Conservation (phyloP, 228 moss, liverwort and hornwort species). For the Sphagnum fallax region DNA sequence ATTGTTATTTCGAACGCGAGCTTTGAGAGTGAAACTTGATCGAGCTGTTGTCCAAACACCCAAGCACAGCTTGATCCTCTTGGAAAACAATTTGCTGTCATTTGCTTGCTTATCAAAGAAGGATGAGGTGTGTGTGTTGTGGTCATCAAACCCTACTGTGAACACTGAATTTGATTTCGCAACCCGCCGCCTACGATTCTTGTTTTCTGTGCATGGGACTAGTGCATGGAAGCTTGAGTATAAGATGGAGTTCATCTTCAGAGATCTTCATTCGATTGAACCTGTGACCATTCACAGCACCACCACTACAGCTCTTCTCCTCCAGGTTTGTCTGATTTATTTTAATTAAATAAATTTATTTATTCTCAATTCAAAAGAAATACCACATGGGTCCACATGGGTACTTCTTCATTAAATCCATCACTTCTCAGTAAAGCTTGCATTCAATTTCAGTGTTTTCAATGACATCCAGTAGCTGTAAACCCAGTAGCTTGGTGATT, state of each 20-base stretch:
- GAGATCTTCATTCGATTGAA: constrained; percentile 34
- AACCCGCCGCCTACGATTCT: constrained; percentile 25
- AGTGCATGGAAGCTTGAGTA: constrained; percentile 20
- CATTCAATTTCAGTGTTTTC: not conserved
- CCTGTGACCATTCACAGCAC: constrained; percentile 26
- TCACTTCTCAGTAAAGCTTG: not conserved
- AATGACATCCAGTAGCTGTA: not conserved
- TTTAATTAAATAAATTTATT: not conserved
- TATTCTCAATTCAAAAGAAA: not conserved
- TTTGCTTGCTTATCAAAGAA: constrained; percentile 30
- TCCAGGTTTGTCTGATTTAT: constrained; percentile 29
- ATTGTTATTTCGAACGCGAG: constrained; percentile 42
- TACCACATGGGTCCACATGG: not conserved
- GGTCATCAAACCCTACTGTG: constrained; percentile 32
- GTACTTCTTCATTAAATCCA: not conserved
- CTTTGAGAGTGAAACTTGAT: constrained; percentile 33
- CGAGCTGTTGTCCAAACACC: constrained; percentile 38
- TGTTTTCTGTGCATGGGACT: constrained; percentile 15
- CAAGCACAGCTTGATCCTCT: constrained; percentile 27
- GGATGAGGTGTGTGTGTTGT: constrained; percentile 30
- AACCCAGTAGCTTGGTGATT: not conserved
- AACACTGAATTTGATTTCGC: constrained; percentile 39
- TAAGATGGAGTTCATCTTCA: constrained; percentile 55
- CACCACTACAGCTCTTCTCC: constrained; percentile 18
- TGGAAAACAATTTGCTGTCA: constrained; percentile 44